A percentile compares a stretch with the other conserved stretches of the same genome.
phyloP scores from a whole-genome alignment of 1,284 basidiomycete species.

The Coriolopsis trogii region DNA sequence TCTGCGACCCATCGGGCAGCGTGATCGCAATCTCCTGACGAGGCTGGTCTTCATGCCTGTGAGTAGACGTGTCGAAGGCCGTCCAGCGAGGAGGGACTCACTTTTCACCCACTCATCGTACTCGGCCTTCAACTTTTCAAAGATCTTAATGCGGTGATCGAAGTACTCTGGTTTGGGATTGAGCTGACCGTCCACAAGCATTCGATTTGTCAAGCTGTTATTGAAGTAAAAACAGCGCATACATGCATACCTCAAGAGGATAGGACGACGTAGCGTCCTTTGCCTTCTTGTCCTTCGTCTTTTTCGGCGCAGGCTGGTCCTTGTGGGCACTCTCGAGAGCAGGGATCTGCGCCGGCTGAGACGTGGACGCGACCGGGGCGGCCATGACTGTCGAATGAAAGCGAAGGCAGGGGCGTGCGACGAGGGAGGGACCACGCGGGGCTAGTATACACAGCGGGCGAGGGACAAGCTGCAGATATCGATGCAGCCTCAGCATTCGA shows the following conservation, averaged over 20 bases:
- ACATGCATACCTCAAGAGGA: slow-evolving; percentile 61
- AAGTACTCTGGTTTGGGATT: slow-evolving; percentile 88
- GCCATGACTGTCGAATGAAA: slow-evolving; percentile 30
- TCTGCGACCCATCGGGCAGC: slow-evolving; percentile 84
- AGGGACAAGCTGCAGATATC: slow-evolving; percentile 20
- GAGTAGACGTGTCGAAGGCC: neutral
- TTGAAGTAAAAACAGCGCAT: neutral
- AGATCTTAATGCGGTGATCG: slow-evolving; percentile 89
- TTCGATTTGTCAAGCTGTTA: neutral
- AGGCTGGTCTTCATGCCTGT: slow-evolving; percentile 66
- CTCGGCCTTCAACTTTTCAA: slow-evolving; percentile 87
- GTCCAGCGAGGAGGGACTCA: slow-evolving; percentile 35
- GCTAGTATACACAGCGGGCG: slow-evolving; percentile 15
- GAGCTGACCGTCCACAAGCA: slow-evolving; percentile 49
- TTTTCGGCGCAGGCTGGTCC: slow-evolving; percentile 37
- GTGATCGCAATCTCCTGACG: slow-evolving; percentile 86
- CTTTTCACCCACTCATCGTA: slow-evolving; percentile 83
- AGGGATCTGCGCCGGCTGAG: slow-evolving; percentile 39
- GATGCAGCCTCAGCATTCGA: slow-evolving; percentile 24
- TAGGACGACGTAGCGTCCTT: slow-evolving; percentile 49
- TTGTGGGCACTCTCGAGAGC: slow-evolving; percentile 37
- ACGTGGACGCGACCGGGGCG: slow-evolving; percentile 41
- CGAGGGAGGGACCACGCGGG: neutral
- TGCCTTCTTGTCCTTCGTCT: slow-evolving; percentile 55
- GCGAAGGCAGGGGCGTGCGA: slow-evolving; percentile 6